A percentile compares a stretch with the other conserved stretches of the same genome.
Conservation (phyloP, 768 basidiomycete genomes). For the Austroboletus eburneus region DNA sequence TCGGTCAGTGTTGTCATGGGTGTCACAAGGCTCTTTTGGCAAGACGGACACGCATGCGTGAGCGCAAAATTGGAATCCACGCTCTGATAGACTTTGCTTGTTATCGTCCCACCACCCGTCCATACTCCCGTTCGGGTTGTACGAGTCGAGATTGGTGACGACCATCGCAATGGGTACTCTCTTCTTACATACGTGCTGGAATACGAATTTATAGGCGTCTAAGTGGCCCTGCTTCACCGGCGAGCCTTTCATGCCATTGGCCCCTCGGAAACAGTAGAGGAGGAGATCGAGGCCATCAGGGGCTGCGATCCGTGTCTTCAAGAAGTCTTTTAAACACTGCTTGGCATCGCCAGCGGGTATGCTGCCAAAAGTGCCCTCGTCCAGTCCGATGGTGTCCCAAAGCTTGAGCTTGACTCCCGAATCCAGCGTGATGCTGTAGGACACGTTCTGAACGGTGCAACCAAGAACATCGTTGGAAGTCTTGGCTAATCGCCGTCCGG, state of each 20-base stretch:
- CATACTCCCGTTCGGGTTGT: slow-evolving; percentile 24
- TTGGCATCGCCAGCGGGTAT: slow-evolving; percentile 15
- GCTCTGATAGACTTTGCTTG: slow-evolving; percentile 18
- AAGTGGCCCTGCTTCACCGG: slow-evolving; percentile 14
- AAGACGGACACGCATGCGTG: slow-evolving; percentile 36
- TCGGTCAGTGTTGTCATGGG: slow-evolving; percentile 5
- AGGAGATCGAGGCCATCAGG: slow-evolving; percentile 25
- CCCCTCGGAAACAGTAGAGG: slow-evolving; percentile 27
- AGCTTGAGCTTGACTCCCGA: slow-evolving; percentile 19
- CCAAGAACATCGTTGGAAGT: slow-evolving; percentile 28
- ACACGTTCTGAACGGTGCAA: slow-evolving; percentile 23
- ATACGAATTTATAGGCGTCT: slow-evolving; percentile 22
- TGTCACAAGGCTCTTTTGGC: neutral
- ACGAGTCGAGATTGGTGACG: slow-evolving; percentile 27
- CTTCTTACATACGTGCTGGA: slow-evolving; percentile 22
- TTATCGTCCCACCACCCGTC: slow-evolving; percentile 36
- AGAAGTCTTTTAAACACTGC: slow-evolving; percentile 19
- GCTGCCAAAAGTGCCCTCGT: slow-evolving; percentile 25
- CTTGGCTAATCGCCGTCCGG: slow-evolving; percentile 19
- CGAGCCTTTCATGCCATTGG: slow-evolving; percentile 7
- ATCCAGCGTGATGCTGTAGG: slow-evolving; percentile 15
- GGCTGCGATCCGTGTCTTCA: slow-evolving; percentile 19
- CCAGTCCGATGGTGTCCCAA: slow-evolving; percentile 36
- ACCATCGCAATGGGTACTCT: slow-evolving; percentile 24
- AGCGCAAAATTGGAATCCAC: slow-evolving; percentile 31